These are phyloP conservation scores for Thalassiosira delicatula DNA, from an alignment of 352 stramenopile genomes.

Conservation along the genomic window DNA sequence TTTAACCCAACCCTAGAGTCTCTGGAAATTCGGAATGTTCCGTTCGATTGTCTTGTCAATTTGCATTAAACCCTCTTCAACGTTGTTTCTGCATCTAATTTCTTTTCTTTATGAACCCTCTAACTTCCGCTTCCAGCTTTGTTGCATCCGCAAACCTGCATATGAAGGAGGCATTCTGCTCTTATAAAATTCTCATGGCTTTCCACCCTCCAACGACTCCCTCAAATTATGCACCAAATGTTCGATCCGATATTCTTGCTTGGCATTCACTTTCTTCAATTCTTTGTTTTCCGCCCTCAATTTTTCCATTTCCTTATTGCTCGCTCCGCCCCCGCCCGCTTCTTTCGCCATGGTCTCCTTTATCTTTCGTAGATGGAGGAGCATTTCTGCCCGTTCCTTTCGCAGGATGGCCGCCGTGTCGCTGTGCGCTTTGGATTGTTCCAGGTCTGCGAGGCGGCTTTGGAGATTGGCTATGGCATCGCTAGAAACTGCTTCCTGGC, in stretches of 20 bases:
- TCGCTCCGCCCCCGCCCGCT: conserved; percentile 28
- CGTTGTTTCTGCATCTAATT: too few species aligned
- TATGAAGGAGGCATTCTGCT: too few species aligned
- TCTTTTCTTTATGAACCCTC: too few species aligned
- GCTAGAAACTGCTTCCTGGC: conserved; percentile 16
- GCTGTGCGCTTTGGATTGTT: conserved; percentile 60
- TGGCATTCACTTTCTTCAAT: conserved; percentile 66
- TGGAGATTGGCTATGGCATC: conserved; percentile 50
- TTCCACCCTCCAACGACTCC: conserved; percentile 23
- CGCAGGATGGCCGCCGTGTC: conserved; percentile 32
- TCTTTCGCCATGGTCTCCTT: conserved; percentile 53
- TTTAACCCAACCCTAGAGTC: too few species aligned
- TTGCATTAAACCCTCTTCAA: too few species aligned
- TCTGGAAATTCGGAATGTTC: too few species aligned
- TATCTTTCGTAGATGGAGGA: conserved; percentile 55
- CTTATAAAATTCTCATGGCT: conserved; percentile 15
- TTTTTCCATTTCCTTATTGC: conserved; percentile 56
- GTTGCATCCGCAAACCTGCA: too few species aligned
- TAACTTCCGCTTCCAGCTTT: too few species aligned
- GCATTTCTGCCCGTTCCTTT: conserved; percentile 62
- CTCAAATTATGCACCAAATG: conserved; percentile 66
- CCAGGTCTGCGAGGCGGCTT: conserved; percentile 50
- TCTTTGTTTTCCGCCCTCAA: conserved; percentile 62
- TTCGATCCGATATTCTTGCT: conserved; percentile 64
- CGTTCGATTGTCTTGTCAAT: too few species aligned